Evolutionary conservation across 1,139 yeast genomes (phyloP).

Genomic region (Suhomyces bribrorum): DNA sequence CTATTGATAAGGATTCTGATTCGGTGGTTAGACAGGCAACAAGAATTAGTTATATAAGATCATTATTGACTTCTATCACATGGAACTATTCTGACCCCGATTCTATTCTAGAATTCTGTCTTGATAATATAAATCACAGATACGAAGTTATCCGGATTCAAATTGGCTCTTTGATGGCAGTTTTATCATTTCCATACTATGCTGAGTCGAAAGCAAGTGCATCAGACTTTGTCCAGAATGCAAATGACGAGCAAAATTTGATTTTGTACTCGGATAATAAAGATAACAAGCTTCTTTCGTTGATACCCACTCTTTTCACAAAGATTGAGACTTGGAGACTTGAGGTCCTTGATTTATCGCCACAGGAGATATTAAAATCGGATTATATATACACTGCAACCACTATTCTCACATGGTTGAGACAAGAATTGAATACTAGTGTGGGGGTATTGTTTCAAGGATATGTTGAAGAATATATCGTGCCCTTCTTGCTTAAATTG

Average conservation of each 20-base stretch:
- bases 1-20: slow-evolving; percentile 54
- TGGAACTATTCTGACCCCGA: slow-evolving; percentile 61
- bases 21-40: slow-evolving; percentile 72
- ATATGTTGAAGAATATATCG: slow-evolving; percentile 43
- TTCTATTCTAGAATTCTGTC: slow-evolving; percentile 46
- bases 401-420: slow-evolving; percentile 46
- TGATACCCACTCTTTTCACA: slow-evolving; percentile 40
- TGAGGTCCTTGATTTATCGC: slow-evolving; percentile 32
- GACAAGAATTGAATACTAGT: slow-evolving; percentile 44
- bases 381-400: slow-evolving; percentile 50
- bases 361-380: slow-evolving; percentile 50
- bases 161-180: slow-evolving; percentile 64
- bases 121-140: slow-evolving; percentile 57
- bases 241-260: slow-evolving; percentile 29
- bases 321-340: slow-evolving; percentile 47
- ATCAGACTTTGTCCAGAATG: slow-evolving; percentile 42
- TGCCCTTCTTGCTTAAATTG: slow-evolving; percentile 72
- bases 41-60: slow-evolving; percentile 56
- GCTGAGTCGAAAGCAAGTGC: slow-evolving; percentile 50
- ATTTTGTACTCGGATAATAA: slow-evolving; percentile 28
- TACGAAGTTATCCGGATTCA: slow-evolving; percentile 76
- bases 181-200: slow-evolving; percentile 54
- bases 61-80: slow-evolving; percentile 54
- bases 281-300: slow-evolving; percentile 21
- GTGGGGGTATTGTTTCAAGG: slow-evolving; percentile 42